Base-by-base conservation (phyloP, 139 green algal species). In the Yamagishiella unicocca region DNA sequence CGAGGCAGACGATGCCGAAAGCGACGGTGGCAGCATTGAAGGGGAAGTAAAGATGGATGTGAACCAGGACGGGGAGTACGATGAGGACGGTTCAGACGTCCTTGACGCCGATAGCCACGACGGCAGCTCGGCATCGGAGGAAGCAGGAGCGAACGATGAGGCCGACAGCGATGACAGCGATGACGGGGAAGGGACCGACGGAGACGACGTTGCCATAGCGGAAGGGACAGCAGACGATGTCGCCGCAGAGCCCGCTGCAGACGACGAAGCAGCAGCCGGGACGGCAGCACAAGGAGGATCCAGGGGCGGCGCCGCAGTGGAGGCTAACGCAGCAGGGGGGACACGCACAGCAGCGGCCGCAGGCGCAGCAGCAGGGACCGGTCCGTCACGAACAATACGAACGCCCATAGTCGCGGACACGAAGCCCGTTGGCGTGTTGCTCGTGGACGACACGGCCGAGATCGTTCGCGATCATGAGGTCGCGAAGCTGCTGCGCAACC, bases 381-480 rank as follows among this genome's bases (percentile, higher is more conserved):
- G 22, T 2, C 22, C 27, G 2, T 35, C 19, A 6, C 61, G 27
- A 29, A 25, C 25, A 29, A 29, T 29, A n/a, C n/a, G n/a, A n/a
- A n/a, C n/a, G n/a, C 61, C 27, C 9, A 9, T 38, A 2, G 61
- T 29, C 9, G 27, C 45, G 14, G 33, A 24, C 6, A 22, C 50
- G 22, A 76, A 46, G 43, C 79, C 76, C 27, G 68, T 68, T 1
- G 81, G 74, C 24, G 89, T 89, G 0, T 25, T 70, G 2, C 55
- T 90, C 10, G 82, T 90, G 50, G 72, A 84, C 7, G 77, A 93
- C 71, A 73, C 76, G 17, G 55, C 31, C 6, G 68, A 87, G 50
- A 87, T 90, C n/a, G 87, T 85, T 27, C 74, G 79, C 14, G 88
- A 89, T 33, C 55, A 83, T 64, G 84, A 81, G 33, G 66, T 93